Evolutionary conservation across 2,329 filamentous ascomycete species (phyloP), one percentile per base, ranked within the genome.

Genomic region (Sclerotiophoma versabilis): DNA sequence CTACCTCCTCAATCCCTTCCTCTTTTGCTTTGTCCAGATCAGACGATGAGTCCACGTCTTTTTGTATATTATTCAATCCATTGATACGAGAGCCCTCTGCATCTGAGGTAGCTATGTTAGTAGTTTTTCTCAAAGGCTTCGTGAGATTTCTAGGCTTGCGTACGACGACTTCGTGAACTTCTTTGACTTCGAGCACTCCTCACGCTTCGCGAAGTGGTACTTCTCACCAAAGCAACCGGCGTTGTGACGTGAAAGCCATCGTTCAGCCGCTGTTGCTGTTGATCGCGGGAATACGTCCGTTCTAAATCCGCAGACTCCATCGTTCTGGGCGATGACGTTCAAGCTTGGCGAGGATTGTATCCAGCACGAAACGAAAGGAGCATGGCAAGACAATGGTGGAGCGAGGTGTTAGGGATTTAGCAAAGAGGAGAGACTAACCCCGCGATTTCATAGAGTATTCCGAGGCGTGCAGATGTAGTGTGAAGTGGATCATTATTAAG

Each of bases 261-360:
- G 14, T 69, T 63, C 12, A 70, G 57, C 49, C 66, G 57, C 44
- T 70, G 65, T 49, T 71, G 70, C 52, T 73, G 65, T 55, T 70
- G 68, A 48, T 73, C 70, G 15, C 66, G 62, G 56, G 71, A 72
- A 62, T 69, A 73, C 58, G 66, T 73, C 50, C 59, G 63, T 48
- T 73, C 70, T n/a, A 75, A 58, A 53, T 72, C 63, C 8, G 58
- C 53, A 23, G 54, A 58, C 46, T 63, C 67, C 67, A 70, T 68
- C 30, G 23, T 54, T 17, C 43, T 12, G 27, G 50, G 41, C n/a
- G 30, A 42, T 45, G 34, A 45, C 58, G 60, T 60, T 41, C 44
- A 59, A 44, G 43, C 50, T 38, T 45, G 26, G 32, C 41, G 55
- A 45, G 20, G 14, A 44, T 11, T 17, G 27, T 25, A 39, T 32